Percentiles rank a stretch among this genome's conserved stretches.
phyloP scores from a whole-genome alignment of 306 rosid species.

The Castanospermum australe region DNA sequence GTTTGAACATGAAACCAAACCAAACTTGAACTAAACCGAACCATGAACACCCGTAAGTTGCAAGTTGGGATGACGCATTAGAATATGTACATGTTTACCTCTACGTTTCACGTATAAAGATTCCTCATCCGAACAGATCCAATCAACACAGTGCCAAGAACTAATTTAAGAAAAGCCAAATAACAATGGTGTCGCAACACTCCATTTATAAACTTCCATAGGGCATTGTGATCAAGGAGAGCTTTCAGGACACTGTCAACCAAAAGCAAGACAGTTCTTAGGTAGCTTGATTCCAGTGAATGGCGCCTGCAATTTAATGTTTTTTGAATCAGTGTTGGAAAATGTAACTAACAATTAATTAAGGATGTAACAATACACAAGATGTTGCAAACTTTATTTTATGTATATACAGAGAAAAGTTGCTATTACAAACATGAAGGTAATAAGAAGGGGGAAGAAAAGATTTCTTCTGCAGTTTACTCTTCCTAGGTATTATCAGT shows the following conservation, averaged over 20 bases:
- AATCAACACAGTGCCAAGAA: constrained; percentile 8
- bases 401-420: neutral
- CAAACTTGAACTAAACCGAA: neutral
- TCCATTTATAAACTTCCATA: neutral
- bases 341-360: neutral
- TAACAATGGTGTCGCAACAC: neutral
- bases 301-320: constrained; percentile 32
- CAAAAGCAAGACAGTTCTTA: constrained; percentile 25
- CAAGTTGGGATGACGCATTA: neutral
- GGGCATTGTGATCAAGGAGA: constrained; percentile 12
- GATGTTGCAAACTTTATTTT: neutral
- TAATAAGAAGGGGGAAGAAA: neutral
- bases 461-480: neutral
- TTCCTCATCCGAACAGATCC: neutral
- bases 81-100: constrained; percentile 16
- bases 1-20: neutral
- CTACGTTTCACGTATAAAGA: neutral
- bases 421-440: neutral
- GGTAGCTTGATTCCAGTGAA: constrained; percentile 19
- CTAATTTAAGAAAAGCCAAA: neutral
- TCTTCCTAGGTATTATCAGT: neutral
- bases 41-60: neutral
- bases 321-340: neutral
- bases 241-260: neutral
- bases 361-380: neutral